Evolutionary conservation across 768 basidiomycete genomes (phyloP).

Genomic region (Auriscalpium orientale): DNA sequence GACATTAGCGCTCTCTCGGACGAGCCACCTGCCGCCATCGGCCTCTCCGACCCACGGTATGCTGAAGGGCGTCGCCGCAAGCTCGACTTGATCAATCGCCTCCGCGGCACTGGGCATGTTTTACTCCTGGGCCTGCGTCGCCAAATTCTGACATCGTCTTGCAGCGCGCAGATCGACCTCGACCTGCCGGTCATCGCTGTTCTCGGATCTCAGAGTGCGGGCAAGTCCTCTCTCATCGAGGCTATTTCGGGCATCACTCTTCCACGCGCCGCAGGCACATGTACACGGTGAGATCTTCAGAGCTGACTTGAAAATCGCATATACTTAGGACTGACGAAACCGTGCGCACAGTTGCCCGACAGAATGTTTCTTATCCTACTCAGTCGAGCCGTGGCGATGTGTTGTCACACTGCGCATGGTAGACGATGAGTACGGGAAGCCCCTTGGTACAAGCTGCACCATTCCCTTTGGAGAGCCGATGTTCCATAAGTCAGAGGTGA

Average conservation of each 20-base stretch:
- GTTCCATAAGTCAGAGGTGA: slow-evolving; percentile 43
- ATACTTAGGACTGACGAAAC: neutral
- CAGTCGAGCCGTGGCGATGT: slow-evolving; percentile 26
- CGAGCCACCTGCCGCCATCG: too few species aligned
- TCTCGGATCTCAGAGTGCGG: slow-evolving; percentile 65
- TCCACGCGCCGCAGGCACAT: slow-evolving; percentile 65
- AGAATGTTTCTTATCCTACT: slow-evolving; percentile 25
- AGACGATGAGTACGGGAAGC: slow-evolving; percentile 16
- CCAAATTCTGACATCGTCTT: neutral
- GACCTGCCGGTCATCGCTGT: slow-evolving; percentile 70
- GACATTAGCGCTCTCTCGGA: too few species aligned
- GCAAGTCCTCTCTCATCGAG: slow-evolving; percentile 74
- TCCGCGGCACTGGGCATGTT: slow-evolving; percentile 53
- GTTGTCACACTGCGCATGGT: slow-evolving; percentile 24
- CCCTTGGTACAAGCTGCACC: slow-evolving; percentile 26
- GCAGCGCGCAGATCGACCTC: slow-evolving; percentile 58
- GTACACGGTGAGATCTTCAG: slow-evolving; percentile 49
- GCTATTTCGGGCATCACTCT: slow-evolving; percentile 67
- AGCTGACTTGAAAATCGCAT: neutral
- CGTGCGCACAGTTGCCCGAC: slow-evolving; percentile 26
- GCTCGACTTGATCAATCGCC: slow-evolving; percentile 50
- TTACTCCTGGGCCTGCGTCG: neutral
- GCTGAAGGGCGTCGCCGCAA: slow-evolving; percentile 31
- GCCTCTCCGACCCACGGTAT: too few species aligned
- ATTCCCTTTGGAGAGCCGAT: slow-evolving; percentile 31